Evolutionary conservation across 202 grass and related monocot genomes (phyloP).

Genomic region (Dendrocalamus latiflorus): DNA sequence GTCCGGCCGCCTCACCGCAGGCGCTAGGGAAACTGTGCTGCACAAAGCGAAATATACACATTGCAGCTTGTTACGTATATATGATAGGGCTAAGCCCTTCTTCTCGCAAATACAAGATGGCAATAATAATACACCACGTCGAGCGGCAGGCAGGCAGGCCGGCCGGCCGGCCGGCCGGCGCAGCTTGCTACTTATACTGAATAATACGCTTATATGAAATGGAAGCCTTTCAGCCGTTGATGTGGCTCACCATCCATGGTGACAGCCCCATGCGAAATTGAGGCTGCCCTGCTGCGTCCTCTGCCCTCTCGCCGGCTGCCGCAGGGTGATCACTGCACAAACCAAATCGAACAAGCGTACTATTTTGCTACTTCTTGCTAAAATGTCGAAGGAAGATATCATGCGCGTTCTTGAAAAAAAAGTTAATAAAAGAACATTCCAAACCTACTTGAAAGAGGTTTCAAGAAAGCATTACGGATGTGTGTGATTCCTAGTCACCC

Average conservation of each 20-base stretch:
- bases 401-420: not conserved
- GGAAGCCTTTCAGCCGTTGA: conserved; percentile 23
- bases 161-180: too few relatives aligned
- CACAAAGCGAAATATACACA: conserved; percentile 27
- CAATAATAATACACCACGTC: not conserved
- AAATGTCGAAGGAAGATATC: not conserved
- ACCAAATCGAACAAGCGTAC: not conserved
- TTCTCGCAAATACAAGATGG: not conserved
- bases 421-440: not conserved
- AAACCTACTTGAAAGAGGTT: not conserved
- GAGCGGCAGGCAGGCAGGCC: not conserved
- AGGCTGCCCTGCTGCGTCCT: conserved; percentile 22
- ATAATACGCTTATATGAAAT: not conserved
- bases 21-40: not conserved
- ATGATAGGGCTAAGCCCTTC: not conserved
- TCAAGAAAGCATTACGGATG: not conserved
- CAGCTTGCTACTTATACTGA: not conserved
- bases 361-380: not conserved
- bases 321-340: conserved; percentile 38
- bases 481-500: not conserved
- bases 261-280: conserved; percentile 37
- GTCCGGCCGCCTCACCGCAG: not conserved
- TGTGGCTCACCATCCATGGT: conserved; percentile 66
- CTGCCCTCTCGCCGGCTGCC: conserved; percentile 10
- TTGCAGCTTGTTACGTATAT: not conserved